A percentile compares a stretch with the other conserved stretches of the same genome.
Conservation (phyloP, 345 rosid genomes). For the Ailanthus altissimus region DNA sequence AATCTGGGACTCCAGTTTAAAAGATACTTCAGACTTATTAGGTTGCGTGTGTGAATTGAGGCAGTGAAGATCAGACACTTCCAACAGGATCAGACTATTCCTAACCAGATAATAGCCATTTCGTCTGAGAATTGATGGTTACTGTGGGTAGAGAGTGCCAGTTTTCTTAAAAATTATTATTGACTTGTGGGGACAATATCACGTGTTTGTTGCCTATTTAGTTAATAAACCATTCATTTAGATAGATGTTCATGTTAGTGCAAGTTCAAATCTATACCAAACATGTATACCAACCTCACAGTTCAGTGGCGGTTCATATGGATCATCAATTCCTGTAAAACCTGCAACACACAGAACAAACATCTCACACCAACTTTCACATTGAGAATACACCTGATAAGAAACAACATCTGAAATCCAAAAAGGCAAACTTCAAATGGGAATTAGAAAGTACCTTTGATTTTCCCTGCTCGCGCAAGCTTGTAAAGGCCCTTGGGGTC, state of each 20-base stretch:
- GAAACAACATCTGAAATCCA: neutral
- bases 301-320: constrained; percentile 66
- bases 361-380: neutral
- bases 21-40: neutral
- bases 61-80: neutral
- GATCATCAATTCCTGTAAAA: constrained; percentile 80
- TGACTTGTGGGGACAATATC: neutral
- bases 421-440: constrained; percentile 7
- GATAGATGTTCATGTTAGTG: neutral
- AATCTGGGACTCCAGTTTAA: neutral
- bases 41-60: neutral
- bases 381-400: neutral
- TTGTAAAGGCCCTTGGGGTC: constrained; percentile 89
- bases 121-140: neutral
- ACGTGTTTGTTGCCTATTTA: neutral
- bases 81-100: neutral
- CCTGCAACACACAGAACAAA: constrained; percentile 35
- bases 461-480: constrained; percentile 88
- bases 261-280: constrained; percentile 5
- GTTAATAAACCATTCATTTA: neutral
- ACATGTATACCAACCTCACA: constrained; percentile 51
- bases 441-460: constrained; percentile 52
- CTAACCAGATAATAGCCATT: neutral
- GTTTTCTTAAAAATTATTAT: neutral
- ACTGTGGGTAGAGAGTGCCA: neutral